Conservation (phyloP, 495 filamentous ascomycete genomes). For the Talaromyces thailandensis region DNA sequence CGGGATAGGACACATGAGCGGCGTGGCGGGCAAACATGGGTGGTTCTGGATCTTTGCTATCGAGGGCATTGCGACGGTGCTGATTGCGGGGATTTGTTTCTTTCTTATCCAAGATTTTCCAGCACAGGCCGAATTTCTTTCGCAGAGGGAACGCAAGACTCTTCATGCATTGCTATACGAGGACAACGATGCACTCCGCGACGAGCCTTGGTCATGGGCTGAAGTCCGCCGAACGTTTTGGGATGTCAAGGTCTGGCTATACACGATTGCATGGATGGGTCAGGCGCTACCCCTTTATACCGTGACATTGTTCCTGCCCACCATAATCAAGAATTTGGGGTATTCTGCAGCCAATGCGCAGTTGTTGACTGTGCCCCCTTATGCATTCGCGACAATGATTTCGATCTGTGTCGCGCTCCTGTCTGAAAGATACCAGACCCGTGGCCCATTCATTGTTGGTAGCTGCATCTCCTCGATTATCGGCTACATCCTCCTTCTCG, state of each 20-base stretch:
- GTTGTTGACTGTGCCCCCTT: constrained; percentile 63
- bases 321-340: constrained; percentile 61
- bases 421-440: constrained; percentile 46
- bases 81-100: constrained; percentile 53
- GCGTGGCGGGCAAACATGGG: constrained; percentile 54
- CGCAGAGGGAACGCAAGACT: constrained; percentile 49
- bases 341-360: constrained; percentile 61
- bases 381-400: constrained; percentile 51
- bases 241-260: constrained; percentile 69
- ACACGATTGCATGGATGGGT: constrained; percentile 64
- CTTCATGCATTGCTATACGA: constrained; percentile 51
- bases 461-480: constrained; percentile 46
- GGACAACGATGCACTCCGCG: constrained; percentile 50
- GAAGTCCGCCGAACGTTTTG: constrained; percentile 54
- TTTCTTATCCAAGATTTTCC: constrained; percentile 70
- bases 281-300: constrained; percentile 72
- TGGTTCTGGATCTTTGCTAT: constrained; percentile 85
- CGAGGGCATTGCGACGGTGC: constrained; percentile 60
- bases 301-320: constrained; percentile 67
- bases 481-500: constrained; percentile 60
- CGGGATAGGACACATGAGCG: constrained; percentile 50
- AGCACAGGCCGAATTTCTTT: constrained; percentile 56
- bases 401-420: constrained; percentile 48
- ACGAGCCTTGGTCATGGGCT: constrained; percentile 58
- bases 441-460: constrained; percentile 54